Conservation (phyloP, 148 eudicot species). For the Rhododendron molle region DNA sequence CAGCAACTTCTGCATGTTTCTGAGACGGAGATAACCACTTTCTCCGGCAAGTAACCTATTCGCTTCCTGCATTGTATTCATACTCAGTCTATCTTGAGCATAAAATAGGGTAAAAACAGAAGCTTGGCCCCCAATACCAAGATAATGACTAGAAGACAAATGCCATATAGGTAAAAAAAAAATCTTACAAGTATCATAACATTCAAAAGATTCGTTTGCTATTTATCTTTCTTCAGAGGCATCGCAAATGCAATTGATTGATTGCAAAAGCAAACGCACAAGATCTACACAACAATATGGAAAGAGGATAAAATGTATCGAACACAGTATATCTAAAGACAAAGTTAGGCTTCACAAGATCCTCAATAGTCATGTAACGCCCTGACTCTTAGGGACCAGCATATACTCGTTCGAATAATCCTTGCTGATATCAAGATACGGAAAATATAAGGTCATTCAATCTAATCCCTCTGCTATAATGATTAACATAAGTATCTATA, state of each 20-base stretch:
- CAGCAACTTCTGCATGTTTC: conserved; percentile 54
- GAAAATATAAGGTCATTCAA: background rate
- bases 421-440: background rate
- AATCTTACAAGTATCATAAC: background rate
- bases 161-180: background rate
- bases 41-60: conserved; percentile 64
- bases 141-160: background rate
- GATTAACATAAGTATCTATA: background rate
- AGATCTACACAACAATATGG: background rate
- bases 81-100: background rate
- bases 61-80: conserved; percentile 52
- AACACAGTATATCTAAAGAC: background rate
- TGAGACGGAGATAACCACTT: conserved; percentile 56
- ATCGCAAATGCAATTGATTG: background rate
- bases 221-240: background rate
- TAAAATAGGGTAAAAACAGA: background rate
- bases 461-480: background rate
- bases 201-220: background rate
- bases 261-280: background rate
- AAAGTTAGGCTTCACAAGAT: background rate
- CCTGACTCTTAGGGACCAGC: background rate
- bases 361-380: background rate
- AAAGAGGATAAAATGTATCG: background rate
- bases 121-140: background rate
- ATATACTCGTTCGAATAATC: background rate